Percentiles rank a stretch among this genome's conserved stretches.
These are phyloP conservation scores for Colletotrichum neosansevieriae DNA, from an alignment of 2,329 filamentous ascomycete species.

Conservation along the genomic window DNA sequence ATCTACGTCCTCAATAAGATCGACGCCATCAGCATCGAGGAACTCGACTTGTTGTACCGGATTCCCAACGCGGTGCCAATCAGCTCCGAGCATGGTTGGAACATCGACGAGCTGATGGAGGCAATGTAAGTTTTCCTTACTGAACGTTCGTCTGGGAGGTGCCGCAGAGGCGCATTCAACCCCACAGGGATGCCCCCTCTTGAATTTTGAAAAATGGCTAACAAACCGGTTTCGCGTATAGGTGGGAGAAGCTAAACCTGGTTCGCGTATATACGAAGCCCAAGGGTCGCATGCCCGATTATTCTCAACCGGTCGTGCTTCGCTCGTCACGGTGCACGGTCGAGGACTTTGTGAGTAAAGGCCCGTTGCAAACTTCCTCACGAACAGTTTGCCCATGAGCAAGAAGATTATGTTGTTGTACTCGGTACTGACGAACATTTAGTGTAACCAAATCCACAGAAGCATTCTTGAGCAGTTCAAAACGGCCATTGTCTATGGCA, in stretches of 20 bases:
- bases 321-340: conserved; percentile 86
- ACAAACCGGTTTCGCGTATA: conserved; percentile 11
- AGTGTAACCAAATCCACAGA: conserved; percentile 98
- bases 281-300: conserved; percentile 94
- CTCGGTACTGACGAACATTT: conserved; percentile 51
- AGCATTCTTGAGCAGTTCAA: conserved; percentile 97
- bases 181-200: not conserved
- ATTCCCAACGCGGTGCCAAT: conserved; percentile 98
- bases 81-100: conserved; percentile 98
- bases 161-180: conserved; percentile 8
- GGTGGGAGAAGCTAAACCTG: conserved; percentile 59
- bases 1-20: conserved; percentile 99
- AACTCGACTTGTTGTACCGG: conserved; percentile 93
- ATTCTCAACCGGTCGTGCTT: conserved; percentile 90
- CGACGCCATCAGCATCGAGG: conserved; percentile 96
- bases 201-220: conserved; percentile 4
- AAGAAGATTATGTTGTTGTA: not conserved
- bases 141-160: conserved; percentile 1
- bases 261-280: conserved; percentile 97
- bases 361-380: not conserved
- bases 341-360: conserved; percentile 89
- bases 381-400: conserved; percentile 14
- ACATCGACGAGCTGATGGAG: conserved; percentile 95
- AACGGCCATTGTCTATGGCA: conserved; percentile 94
- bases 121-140: conserved; percentile 72